Evolutionary conservation across 148 eudicot species (phyloP), one percentile per base, ranked within the genome.

Genomic region (Simmondsia chinensis): DNA sequence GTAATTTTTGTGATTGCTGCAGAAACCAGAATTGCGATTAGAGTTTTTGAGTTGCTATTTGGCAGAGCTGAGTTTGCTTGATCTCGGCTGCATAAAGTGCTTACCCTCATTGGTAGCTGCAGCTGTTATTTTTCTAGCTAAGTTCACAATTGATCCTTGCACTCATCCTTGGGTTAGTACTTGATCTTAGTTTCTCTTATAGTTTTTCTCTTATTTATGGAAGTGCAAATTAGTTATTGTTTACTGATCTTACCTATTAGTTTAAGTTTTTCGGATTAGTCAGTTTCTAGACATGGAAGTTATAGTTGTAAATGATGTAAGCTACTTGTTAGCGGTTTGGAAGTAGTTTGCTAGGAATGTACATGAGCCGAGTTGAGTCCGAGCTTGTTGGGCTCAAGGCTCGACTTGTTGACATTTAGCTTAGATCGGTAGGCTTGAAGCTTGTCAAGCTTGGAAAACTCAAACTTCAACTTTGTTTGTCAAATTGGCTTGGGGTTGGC

Each of bases 81-180:
- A 91, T 41, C 76, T 74, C 51, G 76, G 79, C 20, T 76, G 94
- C 35, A 46, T 91, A 21, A 76, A 76, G 57, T 79, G 74, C 69
- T 55, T 78, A 64, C 97, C 97, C 37, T 89, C 97, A 27, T 39
- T 69, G 56, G 65, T 91, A 39, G 83, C 97, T 14, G 97, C 95
- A 33, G 68, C 97, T n/a, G 94, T 68, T 20, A 46, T 74, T n/a
- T 89, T 76, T 49, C 78, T 89, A n/a, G 70, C 95, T 21, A 74
- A 73, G 36, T 70, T 84, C 54, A 85, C 80, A 3, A 22, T 71
- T 2, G 46, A 56, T 8, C 77, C 95, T 0, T 46, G 45, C 22
- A 51, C 43, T 40, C 76, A 79, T 59, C 97, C 95, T 10, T 89
- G 97, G 97, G 97, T 89, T 39, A 32, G 68, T 34, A 50, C 15